Evolutionary conservation across 202 grass and related monocot genomes (phyloP).

Genomic region (Setaria italica): DNA sequence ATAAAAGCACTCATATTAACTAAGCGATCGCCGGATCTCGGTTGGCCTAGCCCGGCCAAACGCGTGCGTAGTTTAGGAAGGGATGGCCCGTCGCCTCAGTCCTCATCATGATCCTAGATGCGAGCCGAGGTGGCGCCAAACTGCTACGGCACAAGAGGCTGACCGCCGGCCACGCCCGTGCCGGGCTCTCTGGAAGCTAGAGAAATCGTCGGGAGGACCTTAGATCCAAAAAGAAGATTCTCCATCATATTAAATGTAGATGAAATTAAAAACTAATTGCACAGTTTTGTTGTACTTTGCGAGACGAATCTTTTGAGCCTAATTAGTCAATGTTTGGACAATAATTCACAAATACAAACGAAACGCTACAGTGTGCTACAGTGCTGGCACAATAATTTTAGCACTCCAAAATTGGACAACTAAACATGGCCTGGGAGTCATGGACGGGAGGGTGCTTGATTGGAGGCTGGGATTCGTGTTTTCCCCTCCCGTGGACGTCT

Average conservation of each 20-base stretch:
- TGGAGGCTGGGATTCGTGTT: not conserved
- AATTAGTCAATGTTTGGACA: too few species aligned
- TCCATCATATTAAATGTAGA: too few species aligned
- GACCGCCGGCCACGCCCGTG: slow-evolving; percentile 7
- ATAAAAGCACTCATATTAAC: not conserved
- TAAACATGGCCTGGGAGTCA: too few species aligned
- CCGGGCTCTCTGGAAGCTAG: not conserved
- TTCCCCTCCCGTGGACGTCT: not conserved
- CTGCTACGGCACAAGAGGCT: slow-evolving; percentile 5
- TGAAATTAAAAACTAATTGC: too few species aligned
- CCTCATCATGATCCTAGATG: not conserved
- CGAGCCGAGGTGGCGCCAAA: not conserved
- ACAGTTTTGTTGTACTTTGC: too few species aligned
- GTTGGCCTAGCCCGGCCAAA: not conserved
- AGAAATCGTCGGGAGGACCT: not conserved
- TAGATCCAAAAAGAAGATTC: too few species aligned
- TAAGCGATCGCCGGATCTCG: not conserved
- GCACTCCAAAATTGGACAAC: too few species aligned
- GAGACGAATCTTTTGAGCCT: too few species aligned
- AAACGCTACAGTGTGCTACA: too few species aligned
- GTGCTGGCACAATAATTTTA: too few species aligned
- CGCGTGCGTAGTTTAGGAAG: not conserved
- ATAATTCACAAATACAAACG: too few species aligned
- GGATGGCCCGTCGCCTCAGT: not conserved
- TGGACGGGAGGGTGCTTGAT: not conserved